Conservation (phyloP, 164 flowering plant species). For the Kalanchoe fedtschenkoi region DNA sequence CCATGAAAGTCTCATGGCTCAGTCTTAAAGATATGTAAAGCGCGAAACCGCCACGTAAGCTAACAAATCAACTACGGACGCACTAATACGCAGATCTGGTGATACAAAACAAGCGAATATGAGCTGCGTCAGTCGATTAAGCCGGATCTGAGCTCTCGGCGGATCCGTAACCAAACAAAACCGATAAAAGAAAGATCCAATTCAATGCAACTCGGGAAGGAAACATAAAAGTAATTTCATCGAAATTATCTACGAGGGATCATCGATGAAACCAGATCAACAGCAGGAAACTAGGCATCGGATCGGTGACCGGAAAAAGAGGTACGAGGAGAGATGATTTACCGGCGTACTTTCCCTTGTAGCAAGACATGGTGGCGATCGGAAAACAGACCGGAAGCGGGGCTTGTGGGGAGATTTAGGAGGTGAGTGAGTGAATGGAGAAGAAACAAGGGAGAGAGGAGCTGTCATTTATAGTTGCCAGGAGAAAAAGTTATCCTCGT, state of each 20-base stretch:
- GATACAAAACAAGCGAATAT: too few relatives aligned
- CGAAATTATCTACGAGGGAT: neutral
- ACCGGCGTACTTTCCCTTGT: slow-evolving; percentile 9
- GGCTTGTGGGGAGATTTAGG: neutral
- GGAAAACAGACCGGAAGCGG: neutral
- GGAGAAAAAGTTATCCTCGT: neutral
- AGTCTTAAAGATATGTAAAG: too few relatives aligned
- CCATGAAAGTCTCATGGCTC: too few relatives aligned
- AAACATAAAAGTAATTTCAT: neutral
- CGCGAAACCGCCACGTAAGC: too few relatives aligned
- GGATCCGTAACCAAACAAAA: too few relatives aligned
- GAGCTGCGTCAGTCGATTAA: too few relatives aligned
- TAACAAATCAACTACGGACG: too few relatives aligned
- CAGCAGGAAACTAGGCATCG: neutral
- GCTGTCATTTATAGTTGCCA: neutral
- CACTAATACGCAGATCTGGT: too few relatives aligned
- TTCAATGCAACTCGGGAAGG: too few relatives aligned
- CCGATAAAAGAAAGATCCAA: neutral
- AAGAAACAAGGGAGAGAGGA: neutral
- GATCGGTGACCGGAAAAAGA: too few relatives aligned
- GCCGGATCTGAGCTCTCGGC: too few relatives aligned
- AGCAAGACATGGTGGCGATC: slow-evolving; percentile 6
- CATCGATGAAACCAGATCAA: neutral
- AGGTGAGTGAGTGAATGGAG: neutral
- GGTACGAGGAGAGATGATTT: neutral